Conservation (phyloP, 176 grass and related monocot species). For the Hsuehochloa calcarea region DNA sequence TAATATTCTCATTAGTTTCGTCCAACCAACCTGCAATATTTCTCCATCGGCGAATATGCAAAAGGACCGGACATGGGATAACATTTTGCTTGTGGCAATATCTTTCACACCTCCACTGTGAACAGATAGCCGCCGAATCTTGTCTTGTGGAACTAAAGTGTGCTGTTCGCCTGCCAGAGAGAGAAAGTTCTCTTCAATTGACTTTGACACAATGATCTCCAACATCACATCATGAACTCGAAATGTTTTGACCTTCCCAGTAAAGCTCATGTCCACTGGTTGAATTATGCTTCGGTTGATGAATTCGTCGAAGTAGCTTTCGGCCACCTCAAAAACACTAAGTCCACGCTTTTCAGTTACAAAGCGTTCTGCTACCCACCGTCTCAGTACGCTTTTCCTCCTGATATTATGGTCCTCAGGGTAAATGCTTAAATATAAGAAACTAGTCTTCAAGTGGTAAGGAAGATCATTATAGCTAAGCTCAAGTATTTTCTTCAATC, state of each 20-base stretch:
- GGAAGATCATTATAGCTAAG: constrained; percentile 48
- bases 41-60: too few species aligned
- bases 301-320: constrained; percentile 32
- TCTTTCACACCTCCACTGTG: too few species aligned
- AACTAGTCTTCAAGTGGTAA: constrained; percentile 43
- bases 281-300: constrained; percentile 30
- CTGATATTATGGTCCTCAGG: constrained; percentile 31
- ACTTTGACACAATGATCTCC: constrained; percentile 44
- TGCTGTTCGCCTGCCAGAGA: constrained; percentile 20
- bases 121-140: constrained; percentile 23
- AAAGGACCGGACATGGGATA: too few species aligned
- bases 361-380: constrained; percentile 46
- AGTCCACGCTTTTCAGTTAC: constrained; percentile 30
- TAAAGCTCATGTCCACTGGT: constrained; percentile 27
- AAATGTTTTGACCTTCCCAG: constrained; percentile 46
- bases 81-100: too few species aligned
- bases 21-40: too few species aligned
- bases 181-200: constrained; percentile 42
- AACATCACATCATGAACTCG: constrained; percentile 44
- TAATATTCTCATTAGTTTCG: too few species aligned
- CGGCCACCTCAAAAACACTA: constrained; percentile 27
- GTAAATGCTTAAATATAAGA: constrained; percentile 43
- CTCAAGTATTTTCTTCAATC: constrained; percentile 46
- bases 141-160: constrained; percentile 24
- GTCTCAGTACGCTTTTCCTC: constrained; percentile 37